These are phyloP conservation scores for Asterionellopsis glacialis DNA, from an alignment of 108 stramenopile genomes.

Conservation along the genomic window DNA sequence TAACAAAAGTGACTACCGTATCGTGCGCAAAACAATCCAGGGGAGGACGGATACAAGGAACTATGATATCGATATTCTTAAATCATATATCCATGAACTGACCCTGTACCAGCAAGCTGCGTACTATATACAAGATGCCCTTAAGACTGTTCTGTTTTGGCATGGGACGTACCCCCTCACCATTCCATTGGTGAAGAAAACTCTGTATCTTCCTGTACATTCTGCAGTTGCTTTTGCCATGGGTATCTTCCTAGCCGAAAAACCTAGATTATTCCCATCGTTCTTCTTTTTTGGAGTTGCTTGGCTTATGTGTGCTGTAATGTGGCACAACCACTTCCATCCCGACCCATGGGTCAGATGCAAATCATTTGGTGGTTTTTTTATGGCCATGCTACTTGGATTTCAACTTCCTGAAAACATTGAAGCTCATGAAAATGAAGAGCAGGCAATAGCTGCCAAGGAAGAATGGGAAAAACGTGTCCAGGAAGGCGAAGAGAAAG, in stretches of 20 bases:
- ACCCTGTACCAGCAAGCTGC: conserved; percentile 11
- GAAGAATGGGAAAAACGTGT: conserved; percentile 21
- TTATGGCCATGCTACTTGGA: no score
- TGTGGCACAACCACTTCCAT: neutral
- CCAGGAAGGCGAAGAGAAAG: conserved; percentile 20
- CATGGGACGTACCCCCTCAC: conserved; percentile 38
- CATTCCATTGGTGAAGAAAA: conserved; percentile 7
- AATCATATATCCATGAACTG: conserved; percentile 32
- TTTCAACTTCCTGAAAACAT: no score
- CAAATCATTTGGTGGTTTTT: neutral
- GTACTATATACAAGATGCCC: conserved; percentile 3
- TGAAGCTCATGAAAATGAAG: no score
- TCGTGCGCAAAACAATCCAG: conserved; percentile 16
- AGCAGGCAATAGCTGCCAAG: no score
- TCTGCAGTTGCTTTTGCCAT: conserved; percentile 46
- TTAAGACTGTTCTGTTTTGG: conserved; percentile 33
- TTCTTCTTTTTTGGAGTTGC: conserved; percentile 43
- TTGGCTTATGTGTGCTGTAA: conserved; percentile 15
- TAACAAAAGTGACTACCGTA: conserved; percentile 13
- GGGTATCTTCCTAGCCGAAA: conserved; percentile 36
- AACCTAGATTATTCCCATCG: conserved; percentile 43
- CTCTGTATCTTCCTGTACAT: conserved; percentile 38
- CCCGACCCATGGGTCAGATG: neutral
- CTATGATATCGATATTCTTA: conserved; percentile 15
- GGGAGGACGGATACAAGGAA: conserved; percentile 35